A percentile compares a stretch with the other conserved stretches of the same genome.
Evolutionary conservation across 202 grass and related monocot genomes (phyloP).

Genomic region (Zoysia matrella): DNA sequence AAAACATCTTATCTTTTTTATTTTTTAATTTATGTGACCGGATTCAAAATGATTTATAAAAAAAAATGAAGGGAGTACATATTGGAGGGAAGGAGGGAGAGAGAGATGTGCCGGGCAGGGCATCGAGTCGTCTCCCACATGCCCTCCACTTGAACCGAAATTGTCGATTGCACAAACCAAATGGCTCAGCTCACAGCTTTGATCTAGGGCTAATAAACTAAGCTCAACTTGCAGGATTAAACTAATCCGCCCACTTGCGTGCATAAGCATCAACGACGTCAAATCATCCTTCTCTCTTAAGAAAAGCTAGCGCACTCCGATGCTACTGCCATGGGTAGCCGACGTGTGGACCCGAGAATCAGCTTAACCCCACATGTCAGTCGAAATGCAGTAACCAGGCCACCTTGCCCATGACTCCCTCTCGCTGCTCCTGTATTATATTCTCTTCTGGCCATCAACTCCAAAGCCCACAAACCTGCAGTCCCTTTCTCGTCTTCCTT

Average conservation of each 20-base stretch:
- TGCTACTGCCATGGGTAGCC: neutral
- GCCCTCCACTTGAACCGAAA: constrained; percentile 37
- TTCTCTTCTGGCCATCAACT: constrained; percentile 44
- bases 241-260: constrained; percentile 57
- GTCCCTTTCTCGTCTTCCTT: constrained; percentile 38
- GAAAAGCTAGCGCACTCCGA: constrained; percentile 34
- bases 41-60: no score
- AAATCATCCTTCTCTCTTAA: constrained; percentile 37
- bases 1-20: no score
- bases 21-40: no score
- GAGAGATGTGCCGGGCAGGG: neutral
- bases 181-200: constrained; percentile 35
- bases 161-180: constrained; percentile 39
- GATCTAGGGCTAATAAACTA: constrained; percentile 51
- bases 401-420: neutral
- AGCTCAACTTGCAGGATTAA: constrained; percentile 57
- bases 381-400: neutral
- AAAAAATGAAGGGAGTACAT: no score
- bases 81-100: neutral
- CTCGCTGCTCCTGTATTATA: constrained; percentile 44
- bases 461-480: constrained; percentile 54
- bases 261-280: constrained; percentile 63
- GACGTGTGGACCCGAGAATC: neutral
- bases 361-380: constrained; percentile 7
- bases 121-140: constrained; percentile 44